phyloP scores from a whole-genome alignment of 345 rosid species.

The Trapa bicornis region DNA sequence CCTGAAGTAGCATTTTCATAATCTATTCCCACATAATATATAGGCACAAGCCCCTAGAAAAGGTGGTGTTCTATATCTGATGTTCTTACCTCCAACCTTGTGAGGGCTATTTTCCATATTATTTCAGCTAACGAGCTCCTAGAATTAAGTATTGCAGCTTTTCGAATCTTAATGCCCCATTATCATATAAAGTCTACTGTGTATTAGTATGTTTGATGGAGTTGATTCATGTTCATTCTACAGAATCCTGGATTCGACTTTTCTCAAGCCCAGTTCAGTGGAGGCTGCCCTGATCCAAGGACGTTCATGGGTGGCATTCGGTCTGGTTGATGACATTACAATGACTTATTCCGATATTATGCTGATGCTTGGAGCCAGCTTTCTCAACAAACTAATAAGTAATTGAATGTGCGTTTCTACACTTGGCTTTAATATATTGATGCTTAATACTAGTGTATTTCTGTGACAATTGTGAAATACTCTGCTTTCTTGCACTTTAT shows the following conservation, averaged over 20 bases:
- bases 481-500: background rate
- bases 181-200: background rate
- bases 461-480: background rate
- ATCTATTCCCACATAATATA: background rate
- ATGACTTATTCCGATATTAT: background rate
- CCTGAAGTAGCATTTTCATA: background rate
- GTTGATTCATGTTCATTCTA: conserved; percentile 3
- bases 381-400: background rate
- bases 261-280: conserved; percentile 85
- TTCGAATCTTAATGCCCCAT: background rate
- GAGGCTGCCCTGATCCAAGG: conserved; percentile 82
- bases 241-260: conserved; percentile 98
- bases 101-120: background rate
- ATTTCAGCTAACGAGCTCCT: background rate
- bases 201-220: background rate
- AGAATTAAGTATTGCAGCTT: too few species aligned
- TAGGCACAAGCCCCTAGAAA: background rate
- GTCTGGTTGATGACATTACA: conserved; percentile 27
- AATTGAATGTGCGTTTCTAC: background rate
- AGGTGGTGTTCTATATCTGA: background rate
- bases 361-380: background rate
- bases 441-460: background rate
- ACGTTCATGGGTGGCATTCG: conserved; percentile 87
- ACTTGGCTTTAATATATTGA: background rate
- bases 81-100: background rate